phyloP scores from a whole-genome alignment of 2,329 filamentous ascomycete genomes.

The Alternaria solani region DNA sequence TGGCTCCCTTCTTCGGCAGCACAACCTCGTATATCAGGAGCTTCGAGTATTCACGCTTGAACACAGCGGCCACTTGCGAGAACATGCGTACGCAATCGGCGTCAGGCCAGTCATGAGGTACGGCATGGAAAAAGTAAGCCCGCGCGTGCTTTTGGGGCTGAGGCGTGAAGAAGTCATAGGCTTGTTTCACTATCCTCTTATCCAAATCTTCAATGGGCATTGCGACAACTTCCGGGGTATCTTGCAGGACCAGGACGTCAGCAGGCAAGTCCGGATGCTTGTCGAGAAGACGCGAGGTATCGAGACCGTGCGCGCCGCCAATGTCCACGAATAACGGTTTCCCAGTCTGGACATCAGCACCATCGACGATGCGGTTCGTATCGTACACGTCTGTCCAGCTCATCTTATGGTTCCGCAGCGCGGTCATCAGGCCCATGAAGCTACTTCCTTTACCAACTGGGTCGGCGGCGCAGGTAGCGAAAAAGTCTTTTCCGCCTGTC shows the following conservation, averaged over 20 bases:
- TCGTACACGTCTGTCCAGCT: slow-evolving; percentile 12
- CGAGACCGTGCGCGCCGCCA: slow-evolving; percentile 5
- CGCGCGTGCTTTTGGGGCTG: slow-evolving; percentile 7
- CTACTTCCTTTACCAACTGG: slow-evolving; percentile 13
- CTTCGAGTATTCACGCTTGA: slow-evolving; percentile 7
- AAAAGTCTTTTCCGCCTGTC: slow-evolving; percentile 8
- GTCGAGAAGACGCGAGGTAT: slow-evolving; percentile 3
- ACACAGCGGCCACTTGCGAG: slow-evolving; percentile 2
- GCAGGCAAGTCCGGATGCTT: slow-evolving; percentile 2
- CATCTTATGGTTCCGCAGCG: slow-evolving; percentile 9
- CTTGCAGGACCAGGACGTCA: slow-evolving; percentile 6
- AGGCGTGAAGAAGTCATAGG: slow-evolving; percentile 12
- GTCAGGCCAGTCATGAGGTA: slow-evolving; percentile 8
- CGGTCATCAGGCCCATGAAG: slow-evolving; percentile 7
- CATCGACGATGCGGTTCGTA: neutral
- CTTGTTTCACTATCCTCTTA: slow-evolving; percentile 8
- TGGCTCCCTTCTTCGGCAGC: slow-evolving; percentile 7
- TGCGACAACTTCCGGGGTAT: slow-evolving; percentile 6
- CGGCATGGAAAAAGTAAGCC: slow-evolving; percentile 7
- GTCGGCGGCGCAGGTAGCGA: slow-evolving; percentile 3
- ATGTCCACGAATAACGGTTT: slow-evolving; percentile 8
- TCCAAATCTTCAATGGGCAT: slow-evolving; percentile 1
- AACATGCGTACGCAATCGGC: slow-evolving; percentile 9
- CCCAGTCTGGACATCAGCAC: neutral
- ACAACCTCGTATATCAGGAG: slow-evolving; percentile 11